Conservation (phyloP, 228 moss, liverwort and hornwort species). For the Sphagnum magellanicum region DNA sequence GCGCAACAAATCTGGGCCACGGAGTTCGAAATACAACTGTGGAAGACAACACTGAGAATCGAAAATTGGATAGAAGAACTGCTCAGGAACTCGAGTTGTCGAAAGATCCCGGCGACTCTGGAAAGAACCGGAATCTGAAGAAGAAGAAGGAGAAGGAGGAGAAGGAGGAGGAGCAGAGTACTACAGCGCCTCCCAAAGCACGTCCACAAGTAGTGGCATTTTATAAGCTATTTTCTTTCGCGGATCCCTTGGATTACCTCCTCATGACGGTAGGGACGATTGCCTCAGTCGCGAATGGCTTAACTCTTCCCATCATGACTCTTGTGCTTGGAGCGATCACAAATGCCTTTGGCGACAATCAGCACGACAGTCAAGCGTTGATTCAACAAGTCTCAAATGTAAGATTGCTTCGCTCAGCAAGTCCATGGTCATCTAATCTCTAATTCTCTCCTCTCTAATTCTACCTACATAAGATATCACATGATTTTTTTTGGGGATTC, state of each 20-base stretch:
- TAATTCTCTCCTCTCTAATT: neutral
- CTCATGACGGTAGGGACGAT: constrained; percentile 15
- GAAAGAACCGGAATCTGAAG: no score
- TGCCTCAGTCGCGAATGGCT: constrained; percentile 17
- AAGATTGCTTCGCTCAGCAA: neutral
- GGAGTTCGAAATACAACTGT: no score
- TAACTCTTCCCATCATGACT: constrained; percentile 18
- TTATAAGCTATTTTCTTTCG: constrained; percentile 28
- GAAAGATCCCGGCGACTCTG: no score
- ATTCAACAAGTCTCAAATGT: constrained; percentile 3
- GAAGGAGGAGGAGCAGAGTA: no score
- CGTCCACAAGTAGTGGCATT: constrained; percentile 13
- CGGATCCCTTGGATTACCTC: constrained; percentile 30
- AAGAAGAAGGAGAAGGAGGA: no score
- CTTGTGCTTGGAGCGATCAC: constrained; percentile 26
- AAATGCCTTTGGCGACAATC: constrained; percentile 34
- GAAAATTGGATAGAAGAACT: no score
- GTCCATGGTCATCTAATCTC: neutral
- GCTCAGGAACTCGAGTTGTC: no score
- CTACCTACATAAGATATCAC: neutral
- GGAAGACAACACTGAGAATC: no score
- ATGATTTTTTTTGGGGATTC: neutral
- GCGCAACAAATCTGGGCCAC: no score
- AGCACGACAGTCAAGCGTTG: constrained; percentile 5
- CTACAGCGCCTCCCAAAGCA: neutral